A percentile compares a stretch with the other conserved stretches of the same genome.
Evolutionary conservation across 2,329 filamentous ascomycete species (phyloP).

Genomic region (Clonostachys byssicola): DNA sequence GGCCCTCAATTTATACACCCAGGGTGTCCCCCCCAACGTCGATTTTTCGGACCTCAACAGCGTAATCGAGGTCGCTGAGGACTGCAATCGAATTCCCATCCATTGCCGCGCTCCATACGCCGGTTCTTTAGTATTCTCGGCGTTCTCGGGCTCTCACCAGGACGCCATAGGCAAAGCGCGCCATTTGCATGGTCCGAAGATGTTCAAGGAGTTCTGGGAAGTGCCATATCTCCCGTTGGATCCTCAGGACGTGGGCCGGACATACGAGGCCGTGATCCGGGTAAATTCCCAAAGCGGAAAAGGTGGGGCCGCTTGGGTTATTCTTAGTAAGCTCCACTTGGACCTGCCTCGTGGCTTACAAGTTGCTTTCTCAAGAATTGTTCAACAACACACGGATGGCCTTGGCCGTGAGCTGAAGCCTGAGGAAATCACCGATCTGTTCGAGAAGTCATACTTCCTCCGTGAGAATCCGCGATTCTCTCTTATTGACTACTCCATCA

Average conservation of each 20-base stretch:
- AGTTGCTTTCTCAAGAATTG: slow-evolving; percentile 82
- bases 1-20: slow-evolving; percentile 90
- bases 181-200: slow-evolving; percentile 47
- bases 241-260: slow-evolving; percentile 87
- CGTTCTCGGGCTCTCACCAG: slow-evolving; percentile 89
- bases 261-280: slow-evolving; percentile 96
- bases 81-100: slow-evolving; percentile 91
- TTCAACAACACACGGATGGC: slow-evolving; percentile 76
- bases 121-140: slow-evolving; percentile 85
- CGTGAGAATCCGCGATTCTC: slow-evolving; percentile 79
- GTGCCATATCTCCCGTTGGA: slow-evolving; percentile 92
- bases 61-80: slow-evolving; percentile 86
- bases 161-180: slow-evolving; percentile 94
- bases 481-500: slow-evolving; percentile 89
- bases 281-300: slow-evolving; percentile 97
- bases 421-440: slow-evolving; percentile 80
- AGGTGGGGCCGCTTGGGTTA: slow-evolving; percentile 91
- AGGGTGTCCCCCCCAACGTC: slow-evolving; percentile 78
- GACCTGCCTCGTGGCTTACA: slow-evolving; percentile 91
- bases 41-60: slow-evolving; percentile 88
- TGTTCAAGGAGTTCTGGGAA: slow-evolving; percentile 68
- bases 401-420: slow-evolving; percentile 81
- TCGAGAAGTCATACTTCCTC: slow-evolving; percentile 84
- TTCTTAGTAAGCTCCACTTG: slow-evolving; percentile 82
- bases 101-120: slow-evolving; percentile 88